Evolutionary conservation across 768 basidiomycete genomes (phyloP).

Genomic region (Multifurca ochricompacta): DNA sequence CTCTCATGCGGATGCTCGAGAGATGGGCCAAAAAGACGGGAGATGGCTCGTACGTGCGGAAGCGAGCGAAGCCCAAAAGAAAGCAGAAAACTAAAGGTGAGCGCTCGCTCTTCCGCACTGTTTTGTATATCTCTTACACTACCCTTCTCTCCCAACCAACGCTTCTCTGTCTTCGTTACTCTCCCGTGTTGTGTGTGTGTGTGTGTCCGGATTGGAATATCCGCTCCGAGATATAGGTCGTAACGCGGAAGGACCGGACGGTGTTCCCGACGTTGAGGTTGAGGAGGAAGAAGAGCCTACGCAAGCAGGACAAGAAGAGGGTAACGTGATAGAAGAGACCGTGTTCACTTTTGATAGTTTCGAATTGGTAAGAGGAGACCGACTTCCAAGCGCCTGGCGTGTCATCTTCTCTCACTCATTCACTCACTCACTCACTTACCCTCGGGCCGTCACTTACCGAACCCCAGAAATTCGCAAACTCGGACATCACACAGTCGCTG

Average conservation of each 20-base stretch:
- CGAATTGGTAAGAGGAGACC: constrained; percentile 63
- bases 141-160: neutral
- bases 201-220: too few relatives aligned
- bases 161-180: constrained; percentile 15
- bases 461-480: constrained; percentile 77
- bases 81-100: constrained; percentile 32
- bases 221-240: constrained; percentile 8
- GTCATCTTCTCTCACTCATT: too few relatives aligned
- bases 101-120: neutral
- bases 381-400: constrained; percentile 11
- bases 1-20: constrained; percentile 84
- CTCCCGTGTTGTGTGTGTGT: constrained; percentile 4
- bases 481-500: constrained; percentile 79
- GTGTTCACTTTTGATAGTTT: constrained; percentile 89
- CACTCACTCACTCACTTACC: too few relatives aligned
- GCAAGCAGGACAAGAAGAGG: constrained; percentile 36
- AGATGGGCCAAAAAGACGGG: constrained; percentile 70
- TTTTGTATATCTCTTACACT: neutral
- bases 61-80: constrained; percentile 53
- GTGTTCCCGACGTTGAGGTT: constrained; percentile 58
- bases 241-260: constrained; percentile 29
- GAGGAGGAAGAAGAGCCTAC: constrained; percentile 59
- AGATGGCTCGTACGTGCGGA: constrained; percentile 56
- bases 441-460: constrained; percentile 17
- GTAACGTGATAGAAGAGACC: constrained; percentile 66